Conservation (phyloP, 345 rosid species). For the Lepidium aucheri region DNA sequence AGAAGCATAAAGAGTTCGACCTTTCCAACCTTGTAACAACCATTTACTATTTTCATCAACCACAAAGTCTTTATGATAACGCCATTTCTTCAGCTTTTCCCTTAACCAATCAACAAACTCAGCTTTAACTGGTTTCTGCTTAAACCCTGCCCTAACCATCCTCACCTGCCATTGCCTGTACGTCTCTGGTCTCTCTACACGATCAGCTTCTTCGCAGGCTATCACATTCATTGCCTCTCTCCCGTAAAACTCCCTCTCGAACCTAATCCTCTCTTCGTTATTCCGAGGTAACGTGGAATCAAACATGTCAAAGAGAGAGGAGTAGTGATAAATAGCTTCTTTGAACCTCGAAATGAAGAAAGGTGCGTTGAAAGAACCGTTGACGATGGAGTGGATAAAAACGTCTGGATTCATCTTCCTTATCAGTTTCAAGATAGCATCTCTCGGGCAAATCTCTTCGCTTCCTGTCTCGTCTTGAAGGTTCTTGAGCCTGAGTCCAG, state of each 20-base stretch:
- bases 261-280: conserved; percentile 35
- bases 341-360: conserved; percentile 61
- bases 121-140: conserved; percentile 35
- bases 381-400: conserved; percentile 36
- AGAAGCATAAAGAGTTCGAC: conserved; percentile 50
- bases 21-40: conserved; percentile 86
- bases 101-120: conserved; percentile 29
- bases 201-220: conserved; percentile 69
- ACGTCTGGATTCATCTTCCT: conserved; percentile 42
- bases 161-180: conserved; percentile 71
- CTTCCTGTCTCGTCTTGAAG: conserved; percentile 52
- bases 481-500: conserved; percentile 37
- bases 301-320: conserved; percentile 55
- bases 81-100: conserved; percentile 26
- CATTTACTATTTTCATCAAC: conserved; percentile 51
- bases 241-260: conserved; percentile 61
- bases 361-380: conserved; percentile 70
- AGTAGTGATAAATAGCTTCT: conserved; percentile 69
- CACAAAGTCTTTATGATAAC: conserved; percentile 60
- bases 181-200: conserved; percentile 76
- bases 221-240: conserved; percentile 52
- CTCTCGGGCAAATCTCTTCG: conserved; percentile 46
- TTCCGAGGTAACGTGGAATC: conserved; percentile 47
- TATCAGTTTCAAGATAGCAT: conserved; percentile 49
- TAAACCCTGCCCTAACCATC: conserved; percentile 53